Base-by-base conservation (phyloP, 257 asterid genomes). In the Solanum phureja region DNA sequence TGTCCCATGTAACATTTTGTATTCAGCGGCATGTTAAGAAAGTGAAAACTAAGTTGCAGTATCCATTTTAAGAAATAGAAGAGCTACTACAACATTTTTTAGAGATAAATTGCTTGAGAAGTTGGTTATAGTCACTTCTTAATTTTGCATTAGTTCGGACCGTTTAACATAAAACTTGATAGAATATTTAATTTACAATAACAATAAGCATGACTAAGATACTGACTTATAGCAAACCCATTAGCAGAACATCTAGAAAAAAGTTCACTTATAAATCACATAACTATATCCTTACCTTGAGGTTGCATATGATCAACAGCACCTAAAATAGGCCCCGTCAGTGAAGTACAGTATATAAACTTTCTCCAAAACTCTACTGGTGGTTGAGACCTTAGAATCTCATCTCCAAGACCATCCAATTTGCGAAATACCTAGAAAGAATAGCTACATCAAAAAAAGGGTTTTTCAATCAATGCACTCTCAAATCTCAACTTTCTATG, bases 291-390 rank as follows among this genome's bases (percentile, higher is more conserved):
- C 88, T 77, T 42, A 95, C 99, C 99, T 95, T 95, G 93, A 91
- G 99, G 94, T 84, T 89, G 95, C 96, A 97, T 93, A 89, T 97
- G 99, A 86, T 97, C 98, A 87, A 97, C 98, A 38, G 95, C 92
- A 42, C 98, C 98, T 37, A 97, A 95, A 91, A 94, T 88, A 52
- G 91, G 94, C 87, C 98, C 99, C 40, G 95, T 95, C 86, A 95
- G 94, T 35, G 98, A 95, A 84, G 96, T 95, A 88, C 99, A 95
- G 87, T 97, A 97, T 31, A 97, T 86, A 85, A 97, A 97, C 94
- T 94, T 97, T 95, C 98, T 95, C 99, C 99, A 97, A 64, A 90
- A 93, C 91, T 95, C 97, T 88, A 97, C 98, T 0, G 96, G 99
- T 12, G 98, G 98, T 88, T 97, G 98, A 88, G 92, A 89, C 88